Conservation (phyloP, 306 rosid genomes). For the Trifolium pratense region DNA sequence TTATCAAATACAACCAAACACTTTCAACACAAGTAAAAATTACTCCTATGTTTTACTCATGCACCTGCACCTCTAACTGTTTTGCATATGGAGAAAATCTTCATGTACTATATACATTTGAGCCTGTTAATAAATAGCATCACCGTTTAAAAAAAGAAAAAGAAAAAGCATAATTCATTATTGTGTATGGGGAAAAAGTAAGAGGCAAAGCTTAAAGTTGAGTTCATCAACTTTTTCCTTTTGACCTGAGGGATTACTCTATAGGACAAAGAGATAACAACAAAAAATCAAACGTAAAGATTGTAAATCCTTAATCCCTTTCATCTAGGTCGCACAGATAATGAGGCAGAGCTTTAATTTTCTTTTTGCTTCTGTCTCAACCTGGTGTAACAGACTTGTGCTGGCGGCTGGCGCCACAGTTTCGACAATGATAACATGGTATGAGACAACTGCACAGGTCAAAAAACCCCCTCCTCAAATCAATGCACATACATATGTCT, state of each 20-base stretch:
- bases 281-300: conserved; percentile 17
- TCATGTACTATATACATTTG: conserved; percentile 22
- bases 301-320: conserved; percentile 8
- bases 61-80: background rate
- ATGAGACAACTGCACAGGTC: background rate
- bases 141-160: background rate
- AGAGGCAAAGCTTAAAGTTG: background rate
- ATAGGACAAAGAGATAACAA: conserved; percentile 36
- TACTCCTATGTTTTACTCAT: background rate
- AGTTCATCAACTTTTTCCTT: conserved; percentile 3
- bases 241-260: conserved; percentile 13
- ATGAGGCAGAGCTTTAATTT: conserved; percentile 27
- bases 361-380: conserved; percentile 37
- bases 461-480: background rate
- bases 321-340: conserved; percentile 1
- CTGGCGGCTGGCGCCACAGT: conserved; percentile 5
- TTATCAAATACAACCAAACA: too few species aligned
- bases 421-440: conserved; percentile 32
- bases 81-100: background rate
- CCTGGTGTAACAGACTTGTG: conserved; percentile 6
- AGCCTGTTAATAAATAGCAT: conserved; percentile 5
- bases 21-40: background rate
- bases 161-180: background rate
- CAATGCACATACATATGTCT: background rate
- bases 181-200: background rate